phyloP scores from a whole-genome alignment of 2,329 filamentous ascomycete genomes.

The Westerdykella aurantiaca region DNA sequence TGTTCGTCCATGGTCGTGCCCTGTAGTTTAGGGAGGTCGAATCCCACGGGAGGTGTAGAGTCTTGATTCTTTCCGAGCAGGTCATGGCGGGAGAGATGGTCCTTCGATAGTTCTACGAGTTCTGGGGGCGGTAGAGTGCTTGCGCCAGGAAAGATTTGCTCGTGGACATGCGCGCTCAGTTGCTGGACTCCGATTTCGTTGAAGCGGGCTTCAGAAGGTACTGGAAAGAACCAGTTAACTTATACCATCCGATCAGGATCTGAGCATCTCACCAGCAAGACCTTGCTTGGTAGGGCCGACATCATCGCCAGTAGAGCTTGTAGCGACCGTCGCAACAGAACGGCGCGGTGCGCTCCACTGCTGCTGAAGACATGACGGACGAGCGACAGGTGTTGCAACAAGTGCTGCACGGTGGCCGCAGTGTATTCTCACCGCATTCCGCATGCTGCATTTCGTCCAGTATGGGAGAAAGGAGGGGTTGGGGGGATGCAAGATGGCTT shows the following conservation, averaged over 20 bases:
- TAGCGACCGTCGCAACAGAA: slow-evolving; percentile 21
- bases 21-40: slow-evolving; percentile 75
- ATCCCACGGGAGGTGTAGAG: slow-evolving; percentile 64
- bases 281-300: slow-evolving; percentile 6
- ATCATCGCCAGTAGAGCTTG: not conserved
- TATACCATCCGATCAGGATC: not conserved
- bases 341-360: slow-evolving; percentile 13
- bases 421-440: slow-evolving; percentile 24
- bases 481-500: no score
- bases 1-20: slow-evolving; percentile 86
- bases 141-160: slow-evolving; percentile 69
- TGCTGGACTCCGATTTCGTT: slow-evolving; percentile 96
- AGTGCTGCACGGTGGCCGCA: slow-evolving; percentile 19
- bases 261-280: slow-evolving; percentile 18
- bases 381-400: slow-evolving; percentile 15
- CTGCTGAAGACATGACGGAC: slow-evolving; percentile 11
- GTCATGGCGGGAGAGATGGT: slow-evolving; percentile 80
- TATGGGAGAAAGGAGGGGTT: no score
- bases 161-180: slow-evolving; percentile 73
- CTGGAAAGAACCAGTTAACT: slow-evolving; percentile 13
- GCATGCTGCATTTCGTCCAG: slow-evolving; percentile 1
- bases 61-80: slow-evolving; percentile 87
- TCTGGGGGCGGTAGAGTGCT: slow-evolving; percentile 55
- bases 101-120: slow-evolving; percentile 71
- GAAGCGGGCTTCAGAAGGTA: slow-evolving; percentile 59